Percentiles rank a stretch among this genome's conserved stretches.
phyloP scores from a whole-genome alignment of 495 filamentous ascomycete species.

The Aspergillus hancockii region DNA sequence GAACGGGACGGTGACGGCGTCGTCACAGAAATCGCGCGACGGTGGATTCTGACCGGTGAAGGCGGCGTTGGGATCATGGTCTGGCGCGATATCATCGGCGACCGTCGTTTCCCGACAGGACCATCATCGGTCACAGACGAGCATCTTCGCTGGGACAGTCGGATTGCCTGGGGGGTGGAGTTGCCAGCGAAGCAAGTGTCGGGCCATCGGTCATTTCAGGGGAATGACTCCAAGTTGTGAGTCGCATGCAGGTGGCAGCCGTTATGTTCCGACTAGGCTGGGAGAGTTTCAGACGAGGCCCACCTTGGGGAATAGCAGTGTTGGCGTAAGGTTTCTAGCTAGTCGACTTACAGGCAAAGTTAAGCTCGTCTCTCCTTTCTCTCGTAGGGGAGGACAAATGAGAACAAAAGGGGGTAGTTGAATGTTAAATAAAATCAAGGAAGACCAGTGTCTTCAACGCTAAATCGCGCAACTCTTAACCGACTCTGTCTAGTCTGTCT shows the following conservation, averaged over 20 bases:
- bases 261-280: neutral
- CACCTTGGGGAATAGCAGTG: neutral
- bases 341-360: neutral
- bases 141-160: conserved; percentile 34
- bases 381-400: neutral
- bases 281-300: neutral
- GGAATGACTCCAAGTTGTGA: conserved; percentile 18
- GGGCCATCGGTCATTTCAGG: conserved; percentile 30
- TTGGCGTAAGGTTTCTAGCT: neutral
- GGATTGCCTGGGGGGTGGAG: conserved; percentile 35
- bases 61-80: conserved; percentile 33
- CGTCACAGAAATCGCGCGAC: conserved; percentile 30
- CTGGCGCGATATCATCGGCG: conserved; percentile 29
- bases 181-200: conserved; percentile 25
- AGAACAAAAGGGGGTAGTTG: neutral
- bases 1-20: conserved; percentile 31
- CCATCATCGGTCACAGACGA: conserved; percentile 12
- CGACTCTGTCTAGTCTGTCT: too few relatives aligned
- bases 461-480: too few relatives aligned
- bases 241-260: neutral
- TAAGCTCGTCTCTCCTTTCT: neutral
- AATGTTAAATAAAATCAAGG: too few relatives aligned
- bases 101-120: neutral
- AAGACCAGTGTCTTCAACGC: too few relatives aligned
- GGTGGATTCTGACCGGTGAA: conserved; percentile 35